Evolutionary conservation across 2,329 filamentous ascomycete species (phyloP).

Genomic region (Drechslera avenae): DNA sequence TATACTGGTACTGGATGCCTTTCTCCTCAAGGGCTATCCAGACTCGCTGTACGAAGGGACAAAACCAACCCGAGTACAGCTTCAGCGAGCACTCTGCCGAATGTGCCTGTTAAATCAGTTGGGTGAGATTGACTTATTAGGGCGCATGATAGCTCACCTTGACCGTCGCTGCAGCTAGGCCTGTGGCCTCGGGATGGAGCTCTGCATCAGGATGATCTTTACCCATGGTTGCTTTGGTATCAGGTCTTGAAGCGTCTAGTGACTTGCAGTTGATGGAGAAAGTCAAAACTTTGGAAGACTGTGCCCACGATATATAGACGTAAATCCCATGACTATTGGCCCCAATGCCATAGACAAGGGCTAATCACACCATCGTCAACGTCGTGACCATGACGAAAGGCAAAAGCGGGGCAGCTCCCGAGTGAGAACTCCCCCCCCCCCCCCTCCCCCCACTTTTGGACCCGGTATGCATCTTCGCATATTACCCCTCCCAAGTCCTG

Average conservation of each 20-base stretch:
- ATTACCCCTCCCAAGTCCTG: no score
- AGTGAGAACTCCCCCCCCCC: conserved; percentile 9
- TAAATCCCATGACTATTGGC: not conserved
- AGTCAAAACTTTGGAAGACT: not conserved
- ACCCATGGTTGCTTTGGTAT: conserved; percentile 26
- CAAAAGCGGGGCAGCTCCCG: conserved; percentile 22
- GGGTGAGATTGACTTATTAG: not conserved
- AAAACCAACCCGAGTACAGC: conserved; percentile 79
- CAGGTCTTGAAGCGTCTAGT: not conserved
- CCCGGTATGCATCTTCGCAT: no score
- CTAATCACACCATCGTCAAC: conserved; percentile 17
- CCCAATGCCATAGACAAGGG: not conserved
- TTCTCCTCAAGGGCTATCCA: conserved; percentile 79
- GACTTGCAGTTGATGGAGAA: not conserved
- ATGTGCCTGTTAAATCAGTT: conserved; percentile 32
- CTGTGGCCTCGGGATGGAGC: conserved; percentile 44
- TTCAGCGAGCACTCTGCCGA: conserved; percentile 59
- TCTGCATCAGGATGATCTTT: conserved; percentile 45
- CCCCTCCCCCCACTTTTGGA: no score
- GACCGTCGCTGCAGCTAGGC: conserved; percentile 37
- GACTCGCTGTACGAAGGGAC: conserved; percentile 67
- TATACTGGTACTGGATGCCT: conserved; percentile 72
- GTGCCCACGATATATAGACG: not conserved
- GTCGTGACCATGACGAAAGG: conserved; percentile 24
- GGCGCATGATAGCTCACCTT: conserved; percentile 21